These are phyloP conservation scores for Penicillium verhagenii DNA, from an alignment of 495 filamentous ascomycete genomes.

Conservation along the genomic window DNA sequence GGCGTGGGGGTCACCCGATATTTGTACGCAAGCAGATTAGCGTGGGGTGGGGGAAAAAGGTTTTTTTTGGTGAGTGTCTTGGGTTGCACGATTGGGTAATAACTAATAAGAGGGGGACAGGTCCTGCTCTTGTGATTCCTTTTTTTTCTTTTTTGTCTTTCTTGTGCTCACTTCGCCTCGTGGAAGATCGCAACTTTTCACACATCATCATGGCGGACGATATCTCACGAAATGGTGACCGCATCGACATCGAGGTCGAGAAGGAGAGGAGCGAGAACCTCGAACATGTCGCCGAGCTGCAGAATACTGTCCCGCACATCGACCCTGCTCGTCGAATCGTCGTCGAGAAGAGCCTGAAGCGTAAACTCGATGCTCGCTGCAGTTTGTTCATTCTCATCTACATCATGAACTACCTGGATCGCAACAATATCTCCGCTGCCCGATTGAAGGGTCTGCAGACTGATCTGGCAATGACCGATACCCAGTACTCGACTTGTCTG, in stretches of 20 bases:
- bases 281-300: conserved; percentile 21
- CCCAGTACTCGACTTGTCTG: conserved; percentile 56
- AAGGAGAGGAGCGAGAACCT: conserved; percentile 22
- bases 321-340: conserved; percentile 23
- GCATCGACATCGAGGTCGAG: conserved; percentile 19
- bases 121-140: background rate
- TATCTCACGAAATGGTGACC: conserved; percentile 20
- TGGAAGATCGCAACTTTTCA: background rate
- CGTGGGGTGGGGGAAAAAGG: conserved; percentile 4
- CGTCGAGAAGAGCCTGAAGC: conserved; percentile 31
- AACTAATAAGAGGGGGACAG: too few relatives aligned
- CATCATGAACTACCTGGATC: conserved; percentile 42
- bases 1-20: conserved; percentile 19
- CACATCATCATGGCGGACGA: conserved; percentile 24
- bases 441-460: conserved; percentile 51
- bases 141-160: conserved; percentile 1
- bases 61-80: background rate
- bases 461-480: conserved; percentile 44
- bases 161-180: conserved; percentile 2
- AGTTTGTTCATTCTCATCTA: conserved; percentile 33
- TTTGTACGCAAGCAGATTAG: conserved; percentile 3
- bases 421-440: conserved; percentile 55
- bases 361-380: conserved; percentile 34
- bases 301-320: conserved; percentile 15
- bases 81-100: too few relatives aligned